These are phyloP conservation scores for Nicotiana obtusifolia DNA, from an alignment of 257 asterid genomes.

Conservation along the genomic window DNA sequence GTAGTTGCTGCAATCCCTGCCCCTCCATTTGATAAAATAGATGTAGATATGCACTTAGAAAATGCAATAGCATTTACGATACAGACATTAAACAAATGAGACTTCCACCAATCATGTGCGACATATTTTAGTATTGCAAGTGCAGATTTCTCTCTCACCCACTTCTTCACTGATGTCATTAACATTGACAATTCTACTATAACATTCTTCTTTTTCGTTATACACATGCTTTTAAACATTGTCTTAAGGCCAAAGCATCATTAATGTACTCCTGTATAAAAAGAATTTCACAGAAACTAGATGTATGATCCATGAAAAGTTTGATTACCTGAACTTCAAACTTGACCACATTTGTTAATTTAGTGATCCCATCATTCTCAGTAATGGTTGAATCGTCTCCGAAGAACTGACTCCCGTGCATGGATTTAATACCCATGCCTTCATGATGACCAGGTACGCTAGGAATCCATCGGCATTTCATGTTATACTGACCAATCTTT, in stretches of 20 bases:
- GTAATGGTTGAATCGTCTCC: conserved; percentile 55
- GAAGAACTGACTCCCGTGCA: conserved; percentile 39
- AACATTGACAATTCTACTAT: not conserved
- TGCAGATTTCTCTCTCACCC: conserved; percentile 5
- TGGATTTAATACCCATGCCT: conserved; percentile 35
- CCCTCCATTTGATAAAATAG: not conserved
- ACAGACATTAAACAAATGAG: conserved; percentile 2
- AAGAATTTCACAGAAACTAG: not conserved
- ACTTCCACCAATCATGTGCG: not conserved
- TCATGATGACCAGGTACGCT: conserved; percentile 36
- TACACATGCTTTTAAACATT: not conserved
- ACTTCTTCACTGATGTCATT: not conserved
- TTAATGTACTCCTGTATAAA: not conserved
- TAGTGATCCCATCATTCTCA: conserved; percentile 40
- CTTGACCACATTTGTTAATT: conserved; percentile 55
- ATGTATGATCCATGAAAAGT: not conserved
- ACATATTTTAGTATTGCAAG: not conserved
- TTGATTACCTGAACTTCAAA: conserved; percentile 82
- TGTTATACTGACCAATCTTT: conserved; percentile 81
- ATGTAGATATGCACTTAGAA: not conserved
- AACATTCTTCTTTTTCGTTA: not conserved
- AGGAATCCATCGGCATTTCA: conserved; percentile 83
- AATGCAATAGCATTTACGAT: not conserved
- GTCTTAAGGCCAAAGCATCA: not conserved
- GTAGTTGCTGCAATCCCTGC: not conserved